Conservation (phyloP, 2,329 filamentous ascomycete species). For the Nannizzia gypsea region DNA sequence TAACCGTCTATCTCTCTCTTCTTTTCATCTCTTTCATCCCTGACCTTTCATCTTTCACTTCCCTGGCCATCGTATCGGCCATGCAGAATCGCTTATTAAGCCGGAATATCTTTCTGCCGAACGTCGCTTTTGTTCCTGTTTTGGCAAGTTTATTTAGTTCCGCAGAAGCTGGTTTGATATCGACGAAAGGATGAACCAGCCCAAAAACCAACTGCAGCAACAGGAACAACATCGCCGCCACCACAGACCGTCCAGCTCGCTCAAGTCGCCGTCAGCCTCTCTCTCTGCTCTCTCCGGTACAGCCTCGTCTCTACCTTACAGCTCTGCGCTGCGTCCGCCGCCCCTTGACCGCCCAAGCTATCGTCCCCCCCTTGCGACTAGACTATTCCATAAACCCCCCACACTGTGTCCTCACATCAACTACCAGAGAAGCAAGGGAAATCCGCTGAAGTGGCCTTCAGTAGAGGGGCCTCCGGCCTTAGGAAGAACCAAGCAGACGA, state of each 20-base stretch:
- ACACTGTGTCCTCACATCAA: neutral
- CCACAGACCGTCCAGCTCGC: neutral
- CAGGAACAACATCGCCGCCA: neutral
- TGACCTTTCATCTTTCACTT: too few relatives aligned
- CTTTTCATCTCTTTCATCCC: neutral
- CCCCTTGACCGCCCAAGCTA: neutral
- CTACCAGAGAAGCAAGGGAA: neutral
- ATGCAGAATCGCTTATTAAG: too few relatives aligned
- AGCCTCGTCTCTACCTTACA: neutral
- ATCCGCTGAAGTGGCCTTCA: neutral
- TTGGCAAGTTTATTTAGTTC: neutral
- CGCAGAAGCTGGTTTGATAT: neutral
- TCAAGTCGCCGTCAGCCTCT: neutral
- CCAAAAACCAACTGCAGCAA: neutral
- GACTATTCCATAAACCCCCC: neutral
- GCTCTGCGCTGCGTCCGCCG: neutral
- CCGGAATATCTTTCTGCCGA: neutral
- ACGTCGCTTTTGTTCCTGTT: neutral
- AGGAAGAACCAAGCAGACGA: too few relatives aligned
- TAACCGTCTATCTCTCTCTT: neutral
- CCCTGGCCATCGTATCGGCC: too few relatives aligned
- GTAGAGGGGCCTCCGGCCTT: neutral
- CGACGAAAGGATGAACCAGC: neutral
- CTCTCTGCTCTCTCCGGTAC: neutral
- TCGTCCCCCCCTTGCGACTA: neutral